Evolutionary conservation across 805 yeast genomes (phyloP), one percentile per base, ranked within the genome.

Genomic region (Saccharomycopsis sp.): DNA sequence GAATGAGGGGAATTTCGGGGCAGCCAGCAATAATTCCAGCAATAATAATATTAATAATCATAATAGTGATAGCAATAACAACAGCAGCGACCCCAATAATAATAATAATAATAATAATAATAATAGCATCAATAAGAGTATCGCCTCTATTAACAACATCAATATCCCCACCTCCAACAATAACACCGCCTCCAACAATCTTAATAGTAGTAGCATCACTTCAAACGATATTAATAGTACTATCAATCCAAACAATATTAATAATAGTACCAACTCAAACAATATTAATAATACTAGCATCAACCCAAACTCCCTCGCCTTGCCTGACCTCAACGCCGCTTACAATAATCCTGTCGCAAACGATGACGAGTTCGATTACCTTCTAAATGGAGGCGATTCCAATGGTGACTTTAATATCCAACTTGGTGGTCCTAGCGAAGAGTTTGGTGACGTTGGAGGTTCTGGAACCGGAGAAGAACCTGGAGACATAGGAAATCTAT

Each of bases 41-140:
- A 41, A 38, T 15, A 35, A 20, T 12, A 53, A 53, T 23, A 53
- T 19, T 12, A 53, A 35, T 9, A 35, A 15, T 35, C 38, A 52
- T 62, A 53, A 29, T 62, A 56, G 35, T 64, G 62, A 54, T 64
- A 60, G 54, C 64, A 57, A 35, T 64, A 60, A 49, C 62, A 58
- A 17, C 61, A 59, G 47, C 63, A 56, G 41, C 64, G 56, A 47
- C 64, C 52, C 17, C 65, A 60, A 49, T 17, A 44, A 3, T 17
- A 44, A 44, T 17, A 44, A 3, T 17, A 44, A 44, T 17, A 44
- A 8, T 17, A 44, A 44, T 17, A 17, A 8, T 12, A 44, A 44
- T 12, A 44, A 8, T 12, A 44, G 20, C 19, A 44, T 17, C 49
- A 44, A 44, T 17, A 44, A 8, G 7, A 19, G 8, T 17, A 17